Base-by-base conservation (phyloP, 495 filamentous ascomycete species). In the Saxophila tyrrhenica region DNA sequence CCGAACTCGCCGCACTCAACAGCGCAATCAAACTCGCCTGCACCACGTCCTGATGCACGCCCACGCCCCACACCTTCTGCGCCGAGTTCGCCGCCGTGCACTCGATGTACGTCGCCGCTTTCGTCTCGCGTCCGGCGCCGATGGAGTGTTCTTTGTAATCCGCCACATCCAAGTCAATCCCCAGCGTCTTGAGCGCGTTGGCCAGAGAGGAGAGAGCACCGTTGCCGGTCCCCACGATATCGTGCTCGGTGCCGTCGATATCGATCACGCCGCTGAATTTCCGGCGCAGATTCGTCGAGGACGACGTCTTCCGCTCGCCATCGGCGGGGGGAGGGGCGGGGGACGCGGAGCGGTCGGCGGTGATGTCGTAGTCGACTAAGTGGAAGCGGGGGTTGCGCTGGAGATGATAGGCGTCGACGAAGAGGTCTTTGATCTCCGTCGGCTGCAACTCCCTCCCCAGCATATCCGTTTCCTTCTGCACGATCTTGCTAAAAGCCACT, bases 131-230 rank as follows among this genome's bases (percentile, higher is more conserved):
- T 32, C 48, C 32, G 35, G 41, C 50, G 52, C 88, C 89, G 60
- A 97, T 87, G 23, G 89, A 85, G 70, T 97, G 94, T 67, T 96
- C 94, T 71, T 95, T 96, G 69, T 97, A 97, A 65, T 95, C 87
- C 46, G 78, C 78, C 50, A 97, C 91, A 65, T 98, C 89, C 2
- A 98, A 74, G 61, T 95, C 85, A 42, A 97, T 83, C 25, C 87
- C 87, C n/a, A 98, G 72, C 8, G 76, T 74, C 46, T 78, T 75
- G 22, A 98, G 77, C 10, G 91, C 92, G 58, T 89, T 81, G 15
- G 89, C 87, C 58, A 97, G 70, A 39, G 85, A 86, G 0, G 89
- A 95, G 54, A 96, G 86, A 13, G 91, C 86, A 62, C 92, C 92
- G 65, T 91, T 89, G 15, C 94, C 92, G 1, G 81, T 73, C 51